Evolutionary conservation across 768 basidiomycete species (phyloP).

Genomic region (Trametes villosa): DNA sequence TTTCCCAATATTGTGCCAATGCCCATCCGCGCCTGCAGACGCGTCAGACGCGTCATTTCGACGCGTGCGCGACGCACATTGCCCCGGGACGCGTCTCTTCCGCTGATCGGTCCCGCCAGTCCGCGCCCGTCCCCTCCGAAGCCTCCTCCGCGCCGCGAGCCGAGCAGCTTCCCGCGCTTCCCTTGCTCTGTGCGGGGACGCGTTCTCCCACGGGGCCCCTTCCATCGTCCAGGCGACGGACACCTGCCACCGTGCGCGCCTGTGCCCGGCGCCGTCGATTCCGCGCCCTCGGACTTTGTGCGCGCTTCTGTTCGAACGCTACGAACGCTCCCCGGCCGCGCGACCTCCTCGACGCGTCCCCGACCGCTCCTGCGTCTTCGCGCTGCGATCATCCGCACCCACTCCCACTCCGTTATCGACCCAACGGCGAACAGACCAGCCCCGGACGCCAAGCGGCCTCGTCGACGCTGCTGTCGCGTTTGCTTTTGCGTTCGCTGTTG

Average conservation of each 20-base stretch:
- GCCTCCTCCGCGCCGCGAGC: slow-evolving; percentile 7
- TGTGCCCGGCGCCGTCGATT: slow-evolving; percentile 3
- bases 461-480: too few species aligned
- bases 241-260: slow-evolving; percentile 20
- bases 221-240: slow-evolving; percentile 25
- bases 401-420: too few species aligned
- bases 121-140: slow-evolving; percentile 17
- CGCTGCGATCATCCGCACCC: too few species aligned
- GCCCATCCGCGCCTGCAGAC: slow-evolving; percentile 1
- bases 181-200: neutral
- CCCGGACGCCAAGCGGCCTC: neutral
- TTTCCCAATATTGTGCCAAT: too few species aligned
- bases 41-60: slow-evolving; percentile 7
- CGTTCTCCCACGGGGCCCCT: slow-evolving; percentile 2
- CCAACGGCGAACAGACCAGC: slow-evolving; percentile 3
- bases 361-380: too few species aligned
- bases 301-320: slow-evolving; percentile 3
- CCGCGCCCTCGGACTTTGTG: slow-evolving; percentile 18
- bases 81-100: slow-evolving; percentile 14
- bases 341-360: neutral
- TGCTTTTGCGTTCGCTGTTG: too few species aligned
- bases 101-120: slow-evolving; percentile 24
- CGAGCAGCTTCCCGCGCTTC: slow-evolving; percentile 18
- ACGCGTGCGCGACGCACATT: neutral
- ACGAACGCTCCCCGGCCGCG: neutral